A percentile compares a stretch with the other conserved stretches of the same genome.
Evolutionary conservation across 495 filamentous ascomycete genomes (phyloP).

Genomic region (Glonium stellatum): DNA sequence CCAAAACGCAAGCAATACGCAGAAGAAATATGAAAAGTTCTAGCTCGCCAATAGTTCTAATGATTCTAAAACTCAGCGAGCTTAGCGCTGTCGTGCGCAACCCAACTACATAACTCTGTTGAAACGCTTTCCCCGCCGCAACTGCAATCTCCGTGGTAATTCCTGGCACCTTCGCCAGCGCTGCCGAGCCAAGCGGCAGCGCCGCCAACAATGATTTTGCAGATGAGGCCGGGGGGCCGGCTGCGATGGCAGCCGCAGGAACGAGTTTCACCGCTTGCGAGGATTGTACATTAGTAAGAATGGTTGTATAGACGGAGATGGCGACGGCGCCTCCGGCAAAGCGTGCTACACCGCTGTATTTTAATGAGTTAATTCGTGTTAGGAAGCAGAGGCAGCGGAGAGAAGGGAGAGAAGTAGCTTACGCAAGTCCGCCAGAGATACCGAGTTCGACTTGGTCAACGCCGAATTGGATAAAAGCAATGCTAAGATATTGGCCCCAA

Average conservation of each 20-base stretch:
- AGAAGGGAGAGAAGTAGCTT: background rate
- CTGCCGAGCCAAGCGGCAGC: slow-evolving; percentile 11
- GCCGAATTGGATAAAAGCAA: slow-evolving; percentile 31
- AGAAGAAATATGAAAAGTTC: background rate
- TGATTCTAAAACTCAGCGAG: slow-evolving; percentile 28
- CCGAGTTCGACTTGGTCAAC: slow-evolving; percentile 29
- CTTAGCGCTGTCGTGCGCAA: slow-evolving; percentile 14
- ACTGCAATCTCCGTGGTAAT: slow-evolving; percentile 15
- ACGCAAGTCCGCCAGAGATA: slow-evolving; percentile 22
- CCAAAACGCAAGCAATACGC: too few species aligned
- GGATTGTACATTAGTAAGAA: slow-evolving; percentile 18
- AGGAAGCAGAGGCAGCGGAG: background rate
- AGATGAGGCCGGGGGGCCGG: slow-evolving; percentile 15
- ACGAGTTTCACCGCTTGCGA: slow-evolving; percentile 11
- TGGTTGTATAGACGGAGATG: slow-evolving; percentile 28
- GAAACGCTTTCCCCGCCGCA: slow-evolving; percentile 15
- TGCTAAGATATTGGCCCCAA: slow-evolving; percentile 29
- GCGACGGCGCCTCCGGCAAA: slow-evolving; percentile 34
- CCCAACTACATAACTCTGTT: slow-evolving; percentile 14
- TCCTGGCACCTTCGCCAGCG: slow-evolving; percentile 15
- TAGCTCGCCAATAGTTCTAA: slow-evolving; percentile 25
- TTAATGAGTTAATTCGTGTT: background rate
- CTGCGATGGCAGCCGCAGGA: slow-evolving; percentile 21
- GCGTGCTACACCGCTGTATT: slow-evolving; percentile 22
- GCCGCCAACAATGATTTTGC: slow-evolving; percentile 15